These are phyloP conservation scores for Leishmania turanica DNA, from an alignment of 208 protist genomes.

Conservation along the genomic window DNA sequence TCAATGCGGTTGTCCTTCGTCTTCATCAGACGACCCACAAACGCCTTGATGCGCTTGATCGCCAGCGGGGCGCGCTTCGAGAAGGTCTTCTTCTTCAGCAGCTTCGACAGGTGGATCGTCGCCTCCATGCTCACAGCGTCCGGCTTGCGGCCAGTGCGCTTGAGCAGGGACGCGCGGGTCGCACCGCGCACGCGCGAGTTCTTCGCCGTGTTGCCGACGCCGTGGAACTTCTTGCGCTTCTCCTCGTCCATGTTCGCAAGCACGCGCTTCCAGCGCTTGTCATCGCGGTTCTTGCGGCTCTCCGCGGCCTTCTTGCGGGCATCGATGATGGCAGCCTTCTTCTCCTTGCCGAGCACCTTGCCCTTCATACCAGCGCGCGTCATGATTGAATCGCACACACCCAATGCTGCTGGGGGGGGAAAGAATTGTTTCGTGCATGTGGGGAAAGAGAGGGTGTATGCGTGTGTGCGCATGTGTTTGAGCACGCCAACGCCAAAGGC, in stretches of 20 bases:
- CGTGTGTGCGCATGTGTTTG: background rate
- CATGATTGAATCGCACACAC: slow-evolving; percentile 36
- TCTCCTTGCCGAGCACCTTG: slow-evolving; percentile 84
- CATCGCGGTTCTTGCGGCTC: slow-evolving; percentile 83
- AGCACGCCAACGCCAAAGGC: background rate
- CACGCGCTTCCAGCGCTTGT: slow-evolving; percentile 90
- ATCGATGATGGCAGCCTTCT: slow-evolving; percentile 78
- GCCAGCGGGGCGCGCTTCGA: slow-evolving; percentile 97
- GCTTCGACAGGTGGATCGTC: slow-evolving; percentile 98
- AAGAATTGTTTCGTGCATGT: background rate
- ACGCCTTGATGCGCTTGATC: slow-evolving; percentile 95
- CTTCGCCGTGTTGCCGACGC: slow-evolving; percentile 87
- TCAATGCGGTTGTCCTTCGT: slow-evolving; percentile 98
- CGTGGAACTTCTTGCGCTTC: slow-evolving; percentile 86
- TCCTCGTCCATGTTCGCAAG: slow-evolving; percentile 87
- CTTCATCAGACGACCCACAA: slow-evolving; percentile 96
- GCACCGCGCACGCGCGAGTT: slow-evolving; percentile 85
- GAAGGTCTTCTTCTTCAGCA: slow-evolving; percentile 96
- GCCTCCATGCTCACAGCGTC: slow-evolving; percentile 95
- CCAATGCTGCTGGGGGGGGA: background rate
- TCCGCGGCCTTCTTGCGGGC: slow-evolving; percentile 70
- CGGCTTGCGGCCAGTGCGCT: slow-evolving; percentile 83
- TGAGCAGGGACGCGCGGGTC: slow-evolving; percentile 83
- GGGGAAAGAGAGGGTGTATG: background rate
- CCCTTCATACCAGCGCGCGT: slow-evolving; percentile 80